These are phyloP conservation scores for Ogataea nonfermentans DNA, from an alignment of 805 yeast species.

Conservation along the genomic window DNA sequence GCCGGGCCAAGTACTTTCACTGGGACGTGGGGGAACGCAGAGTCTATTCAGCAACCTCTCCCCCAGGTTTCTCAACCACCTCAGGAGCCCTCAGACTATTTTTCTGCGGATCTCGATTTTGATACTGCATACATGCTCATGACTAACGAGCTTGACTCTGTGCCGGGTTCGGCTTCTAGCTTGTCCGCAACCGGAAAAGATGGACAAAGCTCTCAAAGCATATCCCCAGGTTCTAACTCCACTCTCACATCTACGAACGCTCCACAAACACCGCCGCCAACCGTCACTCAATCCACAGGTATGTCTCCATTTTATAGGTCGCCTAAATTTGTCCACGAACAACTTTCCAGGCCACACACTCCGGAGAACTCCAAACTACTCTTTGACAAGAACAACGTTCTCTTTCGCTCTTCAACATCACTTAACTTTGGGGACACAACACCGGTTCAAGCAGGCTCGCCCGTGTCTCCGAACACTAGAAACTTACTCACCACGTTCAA, in stretches of 20 bases:
- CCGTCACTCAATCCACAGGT: constrained; percentile 10
- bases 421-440: not conserved
- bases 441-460: constrained; percentile 16
- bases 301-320: constrained; percentile 17
- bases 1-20: not conserved
- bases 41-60: not conserved
- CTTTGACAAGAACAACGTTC: constrained; percentile 1
- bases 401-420: not conserved
- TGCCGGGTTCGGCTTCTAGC: constrained; percentile 6
- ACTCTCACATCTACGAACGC: constrained; percentile 7
- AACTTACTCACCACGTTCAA: constrained; percentile 32
- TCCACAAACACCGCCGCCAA: constrained; percentile 14
- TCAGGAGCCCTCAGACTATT: constrained; percentile 12
- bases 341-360: constrained; percentile 8
- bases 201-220: not conserved
- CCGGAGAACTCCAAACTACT: constrained; percentile 4
- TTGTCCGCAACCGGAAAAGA: constrained; percentile 5
- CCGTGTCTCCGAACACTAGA: constrained; percentile 34
- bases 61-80: not conserved
- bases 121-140: constrained; percentile 38
- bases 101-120: constrained; percentile 33
- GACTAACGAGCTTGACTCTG: constrained; percentile 24
- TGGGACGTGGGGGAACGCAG: not conserved
- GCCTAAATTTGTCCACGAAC: constrained; percentile 11
- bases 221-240: constrained; percentile 11